These are phyloP conservation scores for Waltergamsia citrina DNA, from an alignment of 2,329 filamentous ascomycete species.

Conservation along the genomic window DNA sequence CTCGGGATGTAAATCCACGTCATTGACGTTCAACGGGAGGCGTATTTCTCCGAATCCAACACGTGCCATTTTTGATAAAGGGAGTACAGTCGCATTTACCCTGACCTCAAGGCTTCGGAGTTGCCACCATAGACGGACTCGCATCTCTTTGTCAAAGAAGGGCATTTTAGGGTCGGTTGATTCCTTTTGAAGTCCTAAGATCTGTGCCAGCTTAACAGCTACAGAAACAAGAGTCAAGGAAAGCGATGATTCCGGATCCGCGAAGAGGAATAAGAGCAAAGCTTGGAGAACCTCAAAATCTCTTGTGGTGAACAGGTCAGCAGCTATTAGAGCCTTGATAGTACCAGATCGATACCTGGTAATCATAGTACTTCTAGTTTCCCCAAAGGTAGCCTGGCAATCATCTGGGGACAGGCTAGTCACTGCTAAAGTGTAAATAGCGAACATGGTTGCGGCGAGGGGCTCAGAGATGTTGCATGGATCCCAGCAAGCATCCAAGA, in stretches of 20 bases:
- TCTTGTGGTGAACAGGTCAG: constrained; percentile 15
- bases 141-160: constrained; percentile 16
- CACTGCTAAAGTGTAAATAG: constrained; percentile 15
- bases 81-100: not conserved
- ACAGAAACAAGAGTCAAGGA: constrained; percentile 11
- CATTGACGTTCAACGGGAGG: constrained; percentile 46
- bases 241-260: constrained; percentile 17
- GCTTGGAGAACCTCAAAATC: constrained; percentile 19
- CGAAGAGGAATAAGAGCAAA: constrained; percentile 16
- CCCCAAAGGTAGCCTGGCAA: constrained; percentile 9
- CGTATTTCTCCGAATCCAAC: constrained; percentile 1
- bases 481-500: constrained; percentile 19
- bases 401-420: constrained; percentile 9
- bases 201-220: constrained; percentile 13
- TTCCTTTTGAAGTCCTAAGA: constrained; percentile 13
- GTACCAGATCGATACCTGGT: constrained; percentile 13
- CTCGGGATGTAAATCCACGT: constrained; percentile 39
- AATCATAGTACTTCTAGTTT: constrained; percentile 8
- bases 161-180: constrained; percentile 7
- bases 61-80: constrained; percentile 1
- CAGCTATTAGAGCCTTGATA: constrained; percentile 12
- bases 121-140: constrained; percentile 17
- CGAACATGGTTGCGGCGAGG: constrained; percentile 15
- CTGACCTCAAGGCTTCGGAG: constrained; percentile 11
- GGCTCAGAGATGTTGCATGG: constrained; percentile 7